phyloP scores from a whole-genome alignment of 164 flowering plant genomes.

The Sextonia rubra region DNA sequence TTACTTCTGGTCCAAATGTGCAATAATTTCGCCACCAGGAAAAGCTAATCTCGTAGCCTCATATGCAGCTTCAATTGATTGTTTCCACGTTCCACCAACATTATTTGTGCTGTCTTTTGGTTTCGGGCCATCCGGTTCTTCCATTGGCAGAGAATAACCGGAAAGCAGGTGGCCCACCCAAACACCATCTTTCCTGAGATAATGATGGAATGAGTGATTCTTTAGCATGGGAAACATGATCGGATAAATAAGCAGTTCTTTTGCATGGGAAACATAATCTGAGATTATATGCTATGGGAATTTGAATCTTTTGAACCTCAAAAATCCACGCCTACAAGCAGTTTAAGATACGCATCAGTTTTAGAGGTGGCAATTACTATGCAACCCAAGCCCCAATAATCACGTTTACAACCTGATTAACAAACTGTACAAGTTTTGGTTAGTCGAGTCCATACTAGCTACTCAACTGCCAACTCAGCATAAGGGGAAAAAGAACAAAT shows the following conservation, averaged over 20 bases:
- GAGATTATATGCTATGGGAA: not conserved
- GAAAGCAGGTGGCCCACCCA: constrained; percentile 95
- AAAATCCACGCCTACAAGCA: not conserved
- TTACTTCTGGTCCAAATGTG: constrained; percentile 95
- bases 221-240: constrained; percentile 1
- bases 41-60: constrained; percentile 74
- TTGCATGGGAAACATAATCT: not conserved
- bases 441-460: too few species aligned
- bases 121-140: constrained; percentile 45
- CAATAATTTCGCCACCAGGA: constrained; percentile 82
- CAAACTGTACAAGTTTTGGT: too few species aligned
- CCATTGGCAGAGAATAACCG: constrained; percentile 92
- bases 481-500: too few species aligned
- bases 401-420: too few species aligned
- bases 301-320: not conserved
- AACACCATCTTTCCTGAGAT: constrained; percentile 56
- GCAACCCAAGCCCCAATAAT: too few species aligned
- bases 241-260: not conserved
- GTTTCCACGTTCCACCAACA: constrained; percentile 77
- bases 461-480: too few species aligned
- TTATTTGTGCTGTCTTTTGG: constrained; percentile 31
- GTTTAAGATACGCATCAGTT: not conserved
- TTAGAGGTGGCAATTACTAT: too few species aligned
- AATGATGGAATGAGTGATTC: not conserved
- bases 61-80: constrained; percentile 62